Percentiles rank a stretch among this genome's conserved stretches.
Evolutionary conservation across 441 rosid species (phyloP).

Genomic region (Breynia disticha): DNA sequence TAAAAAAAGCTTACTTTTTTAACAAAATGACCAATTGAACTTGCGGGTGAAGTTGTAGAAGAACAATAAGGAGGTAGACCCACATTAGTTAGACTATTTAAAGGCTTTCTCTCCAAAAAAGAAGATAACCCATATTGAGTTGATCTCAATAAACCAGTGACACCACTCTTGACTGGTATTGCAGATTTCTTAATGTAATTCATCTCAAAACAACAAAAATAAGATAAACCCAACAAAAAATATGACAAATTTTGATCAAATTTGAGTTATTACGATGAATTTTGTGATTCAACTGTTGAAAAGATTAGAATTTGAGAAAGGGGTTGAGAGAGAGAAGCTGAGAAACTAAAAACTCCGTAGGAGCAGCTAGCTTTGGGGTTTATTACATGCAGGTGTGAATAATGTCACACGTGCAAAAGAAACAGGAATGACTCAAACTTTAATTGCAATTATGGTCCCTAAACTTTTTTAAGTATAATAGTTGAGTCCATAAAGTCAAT

Average conservation of each 20-base stretch:
- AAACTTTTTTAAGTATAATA: too few species aligned
- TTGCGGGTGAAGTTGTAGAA: slow-evolving; percentile 4
- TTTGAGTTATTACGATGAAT: too few species aligned
- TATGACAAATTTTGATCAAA: too few species aligned
- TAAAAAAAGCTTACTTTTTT: slow-evolving; percentile 15
- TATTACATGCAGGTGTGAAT: slow-evolving; percentile 15
- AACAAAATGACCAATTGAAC: slow-evolving; percentile 7
- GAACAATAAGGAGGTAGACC: slow-evolving; percentile 20
- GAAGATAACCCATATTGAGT: slow-evolving; percentile 10
- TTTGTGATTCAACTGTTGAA: too few species aligned
- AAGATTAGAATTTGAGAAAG: background rate
- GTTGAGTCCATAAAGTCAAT: too few species aligned
- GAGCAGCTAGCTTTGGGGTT: slow-evolving; percentile 14
- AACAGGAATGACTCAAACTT: background rate
- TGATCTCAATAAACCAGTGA: slow-evolving; percentile 8
- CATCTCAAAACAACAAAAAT: background rate
- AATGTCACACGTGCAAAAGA: slow-evolving; percentile 11
- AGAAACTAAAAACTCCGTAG: slow-evolving; percentile 13
- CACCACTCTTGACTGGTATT: slow-evolving; percentile 9
- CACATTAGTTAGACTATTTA: slow-evolving; percentile 8
- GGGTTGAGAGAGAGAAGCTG: background rate
- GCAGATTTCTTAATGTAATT: slow-evolving; percentile 17
- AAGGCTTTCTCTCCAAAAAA: slow-evolving; percentile 2
- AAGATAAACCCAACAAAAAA: background rate
- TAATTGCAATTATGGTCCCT: too few species aligned